Base-by-base conservation (phyloP, 1,139 yeast genomes). In the Debaryomycetaceae sp. region DNA sequence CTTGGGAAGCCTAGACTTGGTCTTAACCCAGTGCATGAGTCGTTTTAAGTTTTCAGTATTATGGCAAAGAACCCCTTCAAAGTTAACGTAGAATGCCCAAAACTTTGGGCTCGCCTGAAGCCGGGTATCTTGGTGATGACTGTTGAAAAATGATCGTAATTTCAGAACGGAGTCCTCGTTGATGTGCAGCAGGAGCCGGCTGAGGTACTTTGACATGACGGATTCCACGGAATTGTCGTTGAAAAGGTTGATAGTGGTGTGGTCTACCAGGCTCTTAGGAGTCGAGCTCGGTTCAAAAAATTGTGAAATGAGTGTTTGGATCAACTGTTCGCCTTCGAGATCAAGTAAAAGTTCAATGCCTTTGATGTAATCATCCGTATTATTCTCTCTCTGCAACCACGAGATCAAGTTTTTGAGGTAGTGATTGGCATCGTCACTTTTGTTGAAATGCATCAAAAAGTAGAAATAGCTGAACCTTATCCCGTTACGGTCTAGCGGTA, bases 1-100 rank as follows among this genome's bases (percentile, higher is more conserved):
- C 11, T 71, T 64, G 0, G 85, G 77, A 18, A 82, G 48, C 8
- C 59, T 56, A 0, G 78, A 64, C 13, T 62, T 45, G 2, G 42
- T 48, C 18, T 68, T 70, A 20, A 78, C 46, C 29, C 64, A 59
- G 16, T 58, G 49, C 5, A 76, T 55, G 11, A 79, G 56, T 25
- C 53, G 55, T 20, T 58, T 51, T 25, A 78, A 43, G 41, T 73
- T 74, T 17, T 44, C 45, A 27, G 64, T 57, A 39, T 77, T 72
- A 18, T 59, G 56, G 30, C 60, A 58, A 0, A 42, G 34, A 18
- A 62, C 47, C 2, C 61, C 61, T 41, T 79, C 83, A 44, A 69
- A 75, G 29, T 73, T 70, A 35, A 79, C 64, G 39, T 56, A 76
- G 28, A 68, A 65, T 13, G 56, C 51, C 88, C 88, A 81, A 41